These are phyloP conservation scores for Venustampulla echinocandica DNA, from an alignment of 495 filamentous ascomycete genomes.

Conservation along the genomic window DNA sequence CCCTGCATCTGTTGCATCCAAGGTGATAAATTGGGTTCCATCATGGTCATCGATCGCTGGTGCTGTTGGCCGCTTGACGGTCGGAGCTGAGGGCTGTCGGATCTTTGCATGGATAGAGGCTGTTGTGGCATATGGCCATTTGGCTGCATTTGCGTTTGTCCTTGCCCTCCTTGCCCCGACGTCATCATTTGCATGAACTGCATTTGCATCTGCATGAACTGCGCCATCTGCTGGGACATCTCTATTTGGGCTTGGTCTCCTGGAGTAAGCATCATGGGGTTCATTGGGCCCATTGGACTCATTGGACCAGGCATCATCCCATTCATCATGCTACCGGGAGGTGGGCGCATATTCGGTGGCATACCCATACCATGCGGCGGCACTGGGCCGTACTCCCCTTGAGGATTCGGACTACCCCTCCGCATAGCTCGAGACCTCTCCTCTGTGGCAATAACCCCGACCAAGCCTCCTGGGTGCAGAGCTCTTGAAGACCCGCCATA, in stretches of 20 bases:
- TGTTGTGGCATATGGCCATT: conserved; percentile 24
- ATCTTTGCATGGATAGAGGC: conserved; percentile 21
- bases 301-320: conserved; percentile 16
- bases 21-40: conserved; percentile 53
- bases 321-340: conserved; percentile 28
- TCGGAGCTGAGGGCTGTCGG: conserved; percentile 26
- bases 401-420: conserved; percentile 66
- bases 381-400: conserved; percentile 31
- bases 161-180: conserved; percentile 11
- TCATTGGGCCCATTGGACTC: conserved; percentile 32
- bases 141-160: conserved; percentile 22
- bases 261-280: conserved; percentile 42
- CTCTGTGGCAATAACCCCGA: conserved; percentile 85
- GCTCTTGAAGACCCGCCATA: conserved; percentile 33
- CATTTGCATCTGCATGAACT: conserved; percentile 93
- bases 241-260: conserved; percentile 73
- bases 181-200: conserved; percentile 80
- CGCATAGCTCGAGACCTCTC: conserved; percentile 70
- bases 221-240: conserved; percentile 78
- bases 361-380: conserved; percentile 27
- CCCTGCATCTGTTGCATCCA: conserved; percentile 34
- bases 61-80: conserved; percentile 18
- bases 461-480: conserved; percentile 57
- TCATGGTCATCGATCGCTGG: conserved; percentile 69
- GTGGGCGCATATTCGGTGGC: conserved; percentile 22